Percentiles rank a stretch among this genome's conserved stretches.
These are phyloP conservation scores for Petasospora rhodanensis DNA, from an alignment of 1,139 yeast genomes.

Conservation along the genomic window DNA sequence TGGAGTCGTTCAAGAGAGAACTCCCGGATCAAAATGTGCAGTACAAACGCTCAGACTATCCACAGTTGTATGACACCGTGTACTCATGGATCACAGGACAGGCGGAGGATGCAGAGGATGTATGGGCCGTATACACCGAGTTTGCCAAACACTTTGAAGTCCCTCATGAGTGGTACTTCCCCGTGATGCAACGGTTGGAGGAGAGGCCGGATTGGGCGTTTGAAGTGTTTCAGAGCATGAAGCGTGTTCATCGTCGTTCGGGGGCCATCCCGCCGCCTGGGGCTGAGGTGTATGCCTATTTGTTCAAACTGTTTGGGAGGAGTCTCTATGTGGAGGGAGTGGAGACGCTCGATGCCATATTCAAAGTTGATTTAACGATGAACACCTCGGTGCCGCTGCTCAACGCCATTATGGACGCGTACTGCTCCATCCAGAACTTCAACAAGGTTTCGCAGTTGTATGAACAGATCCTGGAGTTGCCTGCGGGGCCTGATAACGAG, in stretches of 20 bases:
- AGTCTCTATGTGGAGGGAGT: slow-evolving; percentile 65
- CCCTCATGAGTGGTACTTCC: slow-evolving; percentile 58
- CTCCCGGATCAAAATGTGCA: slow-evolving; percentile 40
- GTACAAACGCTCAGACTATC: slow-evolving; percentile 26
- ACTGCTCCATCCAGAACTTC: slow-evolving; percentile 57
- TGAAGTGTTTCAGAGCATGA: slow-evolving; percentile 58
- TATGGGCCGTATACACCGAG: slow-evolving; percentile 63
- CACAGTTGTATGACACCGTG: slow-evolving; percentile 38
- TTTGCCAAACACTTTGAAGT: slow-evolving; percentile 54
- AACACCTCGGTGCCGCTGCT: slow-evolving; percentile 54
- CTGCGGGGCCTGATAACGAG: slow-evolving; percentile 58
- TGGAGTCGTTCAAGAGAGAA: slow-evolving; percentile 57
- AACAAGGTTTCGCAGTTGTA: slow-evolving; percentile 60
- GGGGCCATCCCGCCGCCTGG: slow-evolving; percentile 59
- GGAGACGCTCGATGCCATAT: slow-evolving; percentile 55
- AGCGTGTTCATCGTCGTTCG: slow-evolving; percentile 51
- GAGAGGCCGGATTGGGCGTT: slow-evolving; percentile 63
- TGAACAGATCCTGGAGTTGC: slow-evolving; percentile 50
- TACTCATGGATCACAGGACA: slow-evolving; percentile 43
- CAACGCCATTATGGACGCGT: slow-evolving; percentile 64
- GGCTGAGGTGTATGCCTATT: slow-evolving; percentile 55
- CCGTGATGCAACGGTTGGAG: slow-evolving; percentile 52
- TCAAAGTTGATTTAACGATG: slow-evolving; percentile 63
- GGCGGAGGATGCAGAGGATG: slow-evolving; percentile 43
- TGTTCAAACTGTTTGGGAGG: slow-evolving; percentile 59